Conservation (phyloP, 2,329 filamentous ascomycete genomes). For the Cladophialophora chaetospira region DNA sequence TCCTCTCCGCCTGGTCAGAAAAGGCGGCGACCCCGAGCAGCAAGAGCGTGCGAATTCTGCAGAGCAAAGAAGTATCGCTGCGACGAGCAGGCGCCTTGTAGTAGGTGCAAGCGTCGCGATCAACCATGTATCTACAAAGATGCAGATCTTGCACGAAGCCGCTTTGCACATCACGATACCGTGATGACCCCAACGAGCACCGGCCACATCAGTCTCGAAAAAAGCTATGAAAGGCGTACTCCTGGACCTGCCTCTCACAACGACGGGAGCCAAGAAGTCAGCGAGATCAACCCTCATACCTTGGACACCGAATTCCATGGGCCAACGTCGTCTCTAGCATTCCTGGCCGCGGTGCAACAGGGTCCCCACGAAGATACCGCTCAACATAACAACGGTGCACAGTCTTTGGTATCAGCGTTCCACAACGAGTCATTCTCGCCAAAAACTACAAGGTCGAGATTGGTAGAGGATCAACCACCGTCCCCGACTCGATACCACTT, state of each 20-base stretch:
- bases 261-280: slow-evolving; percentile 39
- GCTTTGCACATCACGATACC: background rate
- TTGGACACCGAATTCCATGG: slow-evolving; percentile 52
- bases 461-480: slow-evolving; percentile 10
- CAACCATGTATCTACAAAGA: slow-evolving; percentile 40
- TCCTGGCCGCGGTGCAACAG: slow-evolving; percentile 48
- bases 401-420: background rate
- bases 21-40: slow-evolving; percentile 43
- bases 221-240: background rate
- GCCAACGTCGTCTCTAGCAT: slow-evolving; percentile 50
- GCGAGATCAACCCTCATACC: slow-evolving; percentile 50
- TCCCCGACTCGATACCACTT: slow-evolving; percentile 40
- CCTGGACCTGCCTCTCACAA: background rate
- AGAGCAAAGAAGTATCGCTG: slow-evolving; percentile 53
- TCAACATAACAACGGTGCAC: background rate
- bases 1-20: background rate
- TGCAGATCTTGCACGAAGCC: slow-evolving; percentile 36
- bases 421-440: background rate
- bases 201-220: background rate
- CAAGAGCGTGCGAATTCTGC: slow-evolving; percentile 51
- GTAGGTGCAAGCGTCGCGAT: slow-evolving; percentile 44
- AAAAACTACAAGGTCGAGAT: background rate
- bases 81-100: slow-evolving; percentile 49
- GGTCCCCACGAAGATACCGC: background rate
- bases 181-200: background rate